A percentile compares a stretch with the other conserved stretches of the same genome.
Conservation (phyloP, 202 grass and related monocot species). For the Carex sylvatica region DNA sequence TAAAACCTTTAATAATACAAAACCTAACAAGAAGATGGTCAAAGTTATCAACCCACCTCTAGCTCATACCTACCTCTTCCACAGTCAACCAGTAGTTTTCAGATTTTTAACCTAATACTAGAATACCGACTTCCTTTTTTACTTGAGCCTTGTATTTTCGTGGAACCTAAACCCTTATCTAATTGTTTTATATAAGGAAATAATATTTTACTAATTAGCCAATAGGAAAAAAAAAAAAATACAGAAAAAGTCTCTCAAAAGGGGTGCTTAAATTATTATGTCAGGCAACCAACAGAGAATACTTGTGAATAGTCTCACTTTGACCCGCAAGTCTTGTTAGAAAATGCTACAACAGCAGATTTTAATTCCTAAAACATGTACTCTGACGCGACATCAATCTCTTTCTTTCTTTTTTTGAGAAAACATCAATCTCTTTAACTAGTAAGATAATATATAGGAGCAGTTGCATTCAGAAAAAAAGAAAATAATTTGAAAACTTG, state of each 20-base stretch:
- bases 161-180: not conserved
- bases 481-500: not conserved
- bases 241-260: not conserved
- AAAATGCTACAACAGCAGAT: not conserved
- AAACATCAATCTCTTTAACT: not conserved
- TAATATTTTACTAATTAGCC: not conserved
- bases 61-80: slow-evolving; percentile 14
- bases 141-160: not conserved
- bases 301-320: not conserved
- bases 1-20: not conserved
- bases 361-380: not conserved
- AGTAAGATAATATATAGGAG: not conserved
- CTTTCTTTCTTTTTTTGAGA: not conserved
- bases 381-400: not conserved
- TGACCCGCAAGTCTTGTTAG: not conserved
- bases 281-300: not conserved
- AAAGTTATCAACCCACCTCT: not conserved
- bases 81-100: not conserved
- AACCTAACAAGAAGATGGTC: not conserved
- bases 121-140: not conserved
- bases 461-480: not conserved
- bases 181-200: not conserved
- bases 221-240: not conserved
- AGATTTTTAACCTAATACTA: not conserved
- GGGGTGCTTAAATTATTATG: not conserved